These are phyloP conservation scores for Fagus crenata DNA, from an alignment of 306 rosid genomes.

Conservation along the genomic window DNA sequence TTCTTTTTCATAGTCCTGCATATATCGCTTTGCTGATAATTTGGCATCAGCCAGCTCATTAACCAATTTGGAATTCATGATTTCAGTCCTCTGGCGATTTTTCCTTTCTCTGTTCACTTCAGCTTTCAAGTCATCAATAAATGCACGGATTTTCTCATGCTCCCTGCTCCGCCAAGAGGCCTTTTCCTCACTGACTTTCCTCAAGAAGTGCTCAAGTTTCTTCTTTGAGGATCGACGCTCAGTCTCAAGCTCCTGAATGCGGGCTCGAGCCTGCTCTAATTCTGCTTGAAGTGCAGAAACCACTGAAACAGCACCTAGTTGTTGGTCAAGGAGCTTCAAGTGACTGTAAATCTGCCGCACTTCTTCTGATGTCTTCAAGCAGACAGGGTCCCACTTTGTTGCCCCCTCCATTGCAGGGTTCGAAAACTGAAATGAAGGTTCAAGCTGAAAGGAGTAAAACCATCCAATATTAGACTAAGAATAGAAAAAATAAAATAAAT, in stretches of 20 bases:
- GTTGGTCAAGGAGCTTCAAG: conserved; percentile 70
- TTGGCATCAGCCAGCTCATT: conserved; percentile 84
- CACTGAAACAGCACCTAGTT: conserved; percentile 55
- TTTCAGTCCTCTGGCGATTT: conserved; percentile 71
- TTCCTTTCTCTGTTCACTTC: conserved; percentile 82
- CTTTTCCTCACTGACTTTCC: conserved; percentile 80
- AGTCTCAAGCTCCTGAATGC: conserved; percentile 81
- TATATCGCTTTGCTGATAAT: conserved; percentile 61
- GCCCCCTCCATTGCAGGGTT: conserved; percentile 79
- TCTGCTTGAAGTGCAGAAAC: conserved; percentile 82
- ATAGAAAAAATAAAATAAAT: neutral
- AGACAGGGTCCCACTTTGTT: conserved; percentile 91
- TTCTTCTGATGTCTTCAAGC: conserved; percentile 59
- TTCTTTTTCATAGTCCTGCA: conserved; percentile 89
- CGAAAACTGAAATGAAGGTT: conserved; percentile 57
- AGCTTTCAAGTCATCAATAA: conserved; percentile 65
- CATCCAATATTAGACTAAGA: neutral
- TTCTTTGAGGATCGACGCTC: conserved; percentile 70
- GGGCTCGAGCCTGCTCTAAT: conserved; percentile 68
- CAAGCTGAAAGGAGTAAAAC: conserved; percentile 35
- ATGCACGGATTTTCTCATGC: conserved; percentile 87
- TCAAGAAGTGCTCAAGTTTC: conserved; percentile 80
- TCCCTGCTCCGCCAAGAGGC: conserved; percentile 78
- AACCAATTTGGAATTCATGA: conserved; percentile 77
- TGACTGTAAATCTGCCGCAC: conserved; percentile 52